Evolutionary conservation across 1,284 basidiomycete species (phyloP).

Genomic region (Omphalotus olearius): DNA sequence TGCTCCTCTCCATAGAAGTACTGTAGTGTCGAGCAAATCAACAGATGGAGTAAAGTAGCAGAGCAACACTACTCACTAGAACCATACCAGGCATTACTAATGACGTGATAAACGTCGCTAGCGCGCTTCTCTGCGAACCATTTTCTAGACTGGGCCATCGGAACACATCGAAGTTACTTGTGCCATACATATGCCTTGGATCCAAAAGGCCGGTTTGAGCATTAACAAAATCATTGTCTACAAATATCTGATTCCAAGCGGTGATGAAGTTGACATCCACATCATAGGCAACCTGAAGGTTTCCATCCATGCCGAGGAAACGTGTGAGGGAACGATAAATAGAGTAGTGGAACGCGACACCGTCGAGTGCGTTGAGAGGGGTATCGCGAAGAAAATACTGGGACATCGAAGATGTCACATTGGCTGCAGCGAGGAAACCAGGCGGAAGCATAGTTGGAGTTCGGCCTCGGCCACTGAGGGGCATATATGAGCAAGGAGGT

Average conservation of each 20-base stretch:
- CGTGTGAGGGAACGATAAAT: slow-evolving; percentile 80
- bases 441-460: slow-evolving; percentile 66
- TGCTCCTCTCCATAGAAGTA: slow-evolving; percentile 88
- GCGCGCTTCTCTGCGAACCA: slow-evolving; percentile 71
- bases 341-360: slow-evolving; percentile 88
- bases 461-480: slow-evolving; percentile 76
- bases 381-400: slow-evolving; percentile 78
- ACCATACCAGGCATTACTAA: slow-evolving; percentile 88
- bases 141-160: slow-evolving; percentile 86
- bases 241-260: slow-evolving; percentile 88
- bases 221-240: slow-evolving; percentile 84
- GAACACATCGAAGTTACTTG: slow-evolving; percentile 90
- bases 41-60: not conserved
- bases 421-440: slow-evolving; percentile 62
- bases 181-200: slow-evolving; percentile 85
- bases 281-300: slow-evolving; percentile 84
- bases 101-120: slow-evolving; percentile 75
- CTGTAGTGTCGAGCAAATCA: slow-evolving; percentile 27
- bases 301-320: slow-evolving; percentile 91
- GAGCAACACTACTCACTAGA: slow-evolving; percentile 42
- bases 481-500: not conserved
- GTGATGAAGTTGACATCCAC: slow-evolving; percentile 76
- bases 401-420: slow-evolving; percentile 50
- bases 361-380: slow-evolving; percentile 63
- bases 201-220: slow-evolving; percentile 62